Base-by-base conservation (phyloP, 164 flowering plant genomes). In the Echeveria elegans region DNA sequence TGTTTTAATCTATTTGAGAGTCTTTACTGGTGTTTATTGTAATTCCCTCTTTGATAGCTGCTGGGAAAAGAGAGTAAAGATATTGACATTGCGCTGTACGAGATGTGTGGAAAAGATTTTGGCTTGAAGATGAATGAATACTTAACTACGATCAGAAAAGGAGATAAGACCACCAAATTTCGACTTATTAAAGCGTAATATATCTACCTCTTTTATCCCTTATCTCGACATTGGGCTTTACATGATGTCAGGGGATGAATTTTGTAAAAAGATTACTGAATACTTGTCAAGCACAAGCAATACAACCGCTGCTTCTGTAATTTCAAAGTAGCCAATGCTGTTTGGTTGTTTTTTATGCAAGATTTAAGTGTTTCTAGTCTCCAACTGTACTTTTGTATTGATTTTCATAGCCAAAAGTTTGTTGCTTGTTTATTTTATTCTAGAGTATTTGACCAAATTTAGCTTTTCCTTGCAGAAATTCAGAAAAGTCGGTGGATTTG, bases 401-500 rank as follows among this genome's bases (percentile, higher is more conserved):
- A 34, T 34, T 34, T 34, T 3, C 37, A 7, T n/a, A 34, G 7
- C 37, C 37, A 34, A 34, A 7, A 34, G 37, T 3, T 34, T 34
- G 37, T 34, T 34, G 37, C 37, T 34, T 3, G 7, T 34, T 34
- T 34, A 34, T 34, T 34, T 34, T 34, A 34, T 34, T 34, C 3
- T 34, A 34, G 37, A 34, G 3, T 34, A 34, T 34, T 34, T 34
- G 37, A 34, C 37, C 37, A 47, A 38, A 66, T 47, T 71, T 23
- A 24, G 24, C 58, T 36, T 59, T n/a, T 65, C 66, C 48, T 65
- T 63, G 72, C 85, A 91, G 99, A 79, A 94, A 92, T 72, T 97
- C 97, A 50, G 94, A 91, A 47, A 96, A 94, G 72, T 94, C 97
- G 3, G 92, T 91, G 71, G 97, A 94, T 85, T 79, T 94, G 78